phyloP scores from a whole-genome alignment of 495 filamentous ascomycete species.

The Neurospora terricola region DNA sequence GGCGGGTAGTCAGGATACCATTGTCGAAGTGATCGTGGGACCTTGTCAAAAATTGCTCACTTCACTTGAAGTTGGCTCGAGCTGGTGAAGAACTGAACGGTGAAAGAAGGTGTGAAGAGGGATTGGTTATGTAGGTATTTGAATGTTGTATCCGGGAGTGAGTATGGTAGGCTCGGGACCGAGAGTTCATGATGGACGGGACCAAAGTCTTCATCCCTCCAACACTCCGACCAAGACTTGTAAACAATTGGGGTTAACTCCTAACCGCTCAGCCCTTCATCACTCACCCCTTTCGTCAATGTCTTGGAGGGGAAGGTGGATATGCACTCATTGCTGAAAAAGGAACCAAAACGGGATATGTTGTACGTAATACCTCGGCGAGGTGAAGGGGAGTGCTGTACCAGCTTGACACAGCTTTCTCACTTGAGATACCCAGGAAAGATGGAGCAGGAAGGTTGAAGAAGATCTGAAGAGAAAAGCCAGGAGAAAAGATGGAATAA shows the following conservation, averaged over 20 bases:
- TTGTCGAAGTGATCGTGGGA: no score
- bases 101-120: not conserved
- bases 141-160: not conserved
- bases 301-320: not conserved
- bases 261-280: not conserved
- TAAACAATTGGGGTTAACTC: not conserved
- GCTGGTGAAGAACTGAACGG: not conserved
- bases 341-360: not conserved
- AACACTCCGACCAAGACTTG: not conserved
- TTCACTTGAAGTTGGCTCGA: not conserved
- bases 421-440: not conserved
- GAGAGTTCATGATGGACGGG: not conserved
- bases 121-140: not conserved
- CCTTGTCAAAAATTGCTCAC: not conserved
- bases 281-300: not conserved
- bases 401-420: not conserved
- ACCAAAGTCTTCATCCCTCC: not conserved
- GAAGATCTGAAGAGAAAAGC: not conserved
- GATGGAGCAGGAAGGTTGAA: not conserved
- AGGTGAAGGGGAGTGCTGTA: not conserved
- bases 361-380: not conserved
- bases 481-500: not conserved
- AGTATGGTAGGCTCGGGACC: not conserved
- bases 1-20: no score
- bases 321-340: not conserved